Evolutionary conservation across 768 basidiomycete species (phyloP).

Genomic region (Boletus sp.): DNA sequence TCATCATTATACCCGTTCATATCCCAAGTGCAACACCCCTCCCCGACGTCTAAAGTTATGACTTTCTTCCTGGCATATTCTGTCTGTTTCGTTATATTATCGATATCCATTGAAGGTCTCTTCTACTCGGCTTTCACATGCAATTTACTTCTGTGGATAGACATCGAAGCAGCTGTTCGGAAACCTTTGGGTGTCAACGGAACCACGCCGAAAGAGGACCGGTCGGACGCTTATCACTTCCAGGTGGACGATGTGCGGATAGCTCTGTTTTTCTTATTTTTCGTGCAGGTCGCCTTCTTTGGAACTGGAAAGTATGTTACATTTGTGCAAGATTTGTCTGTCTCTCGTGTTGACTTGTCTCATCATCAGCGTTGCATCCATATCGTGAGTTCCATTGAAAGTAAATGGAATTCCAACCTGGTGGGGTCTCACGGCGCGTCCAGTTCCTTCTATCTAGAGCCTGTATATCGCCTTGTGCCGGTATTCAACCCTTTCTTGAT

Average conservation of each 20-base stretch:
- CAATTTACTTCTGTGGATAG: slow-evolving; percentile 66
- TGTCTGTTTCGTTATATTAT: slow-evolving; percentile 74
- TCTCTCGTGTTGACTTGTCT: background rate
- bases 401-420: background rate
- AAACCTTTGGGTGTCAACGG: background rate
- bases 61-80: slow-evolving; percentile 70
- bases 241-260: slow-evolving; percentile 65
- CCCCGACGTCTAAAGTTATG: slow-evolving; percentile 50
- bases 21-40: slow-evolving; percentile 34
- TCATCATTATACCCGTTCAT: slow-evolving; percentile 54
- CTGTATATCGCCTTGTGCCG: slow-evolving; percentile 84
- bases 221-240: slow-evolving; percentile 39
- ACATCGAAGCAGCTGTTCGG: slow-evolving; percentile 48
- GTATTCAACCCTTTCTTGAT: slow-evolving; percentile 86
- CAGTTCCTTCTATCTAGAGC: slow-evolving; percentile 83
- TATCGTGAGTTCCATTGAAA: slow-evolving; percentile 53
- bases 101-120: slow-evolving; percentile 78
- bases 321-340: background rate
- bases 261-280: slow-evolving; percentile 80
- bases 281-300: slow-evolving; percentile 85
- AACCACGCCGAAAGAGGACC: background rate
- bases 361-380: slow-evolving; percentile 66
- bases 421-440: background rate
- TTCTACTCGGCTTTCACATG: slow-evolving; percentile 72
- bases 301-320: slow-evolving; percentile 75